phyloP scores from a whole-genome alignment of 176 grass and related monocot species.

The Juncus inflexus region DNA sequence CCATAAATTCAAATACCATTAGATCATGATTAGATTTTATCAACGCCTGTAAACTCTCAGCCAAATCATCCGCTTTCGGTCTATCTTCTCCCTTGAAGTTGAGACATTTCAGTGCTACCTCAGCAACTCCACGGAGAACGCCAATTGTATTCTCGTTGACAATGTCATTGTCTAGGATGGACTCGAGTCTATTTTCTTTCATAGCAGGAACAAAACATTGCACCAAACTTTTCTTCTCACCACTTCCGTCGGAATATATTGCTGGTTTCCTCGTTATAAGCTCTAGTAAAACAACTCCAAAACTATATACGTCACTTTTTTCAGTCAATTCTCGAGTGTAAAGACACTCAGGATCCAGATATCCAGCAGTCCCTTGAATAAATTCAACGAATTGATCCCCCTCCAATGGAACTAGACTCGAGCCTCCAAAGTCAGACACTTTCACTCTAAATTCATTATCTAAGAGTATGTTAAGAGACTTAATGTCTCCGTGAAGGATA shows the following conservation, averaged over 20 bases:
- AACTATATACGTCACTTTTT: slow-evolving; percentile 32
- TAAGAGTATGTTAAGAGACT: slow-evolving; percentile 35
- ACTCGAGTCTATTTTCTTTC: not conserved
- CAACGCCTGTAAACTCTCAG: not conserved
- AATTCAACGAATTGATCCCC: not conserved
- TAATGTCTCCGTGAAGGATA: slow-evolving; percentile 32
- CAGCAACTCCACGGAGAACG: not conserved
- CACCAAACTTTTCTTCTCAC: slow-evolving; percentile 18
- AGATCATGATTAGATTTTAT: too few relatives aligned
- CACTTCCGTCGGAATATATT: not conserved
- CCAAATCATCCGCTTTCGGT: slow-evolving; percentile 1
- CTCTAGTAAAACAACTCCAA: slow-evolving; percentile 30
- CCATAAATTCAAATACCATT: too few relatives aligned
- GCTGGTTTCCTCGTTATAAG: slow-evolving; percentile 27
- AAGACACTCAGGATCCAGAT: slow-evolving; percentile 21
- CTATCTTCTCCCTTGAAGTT: not conserved
- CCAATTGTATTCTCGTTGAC: not conserved
- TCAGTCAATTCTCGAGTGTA: slow-evolving; percentile 15
- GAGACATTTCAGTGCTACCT: not conserved
- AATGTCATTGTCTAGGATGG: not conserved
- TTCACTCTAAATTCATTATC: slow-evolving; percentile 1
- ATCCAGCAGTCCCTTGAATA: slow-evolving; percentile 11
- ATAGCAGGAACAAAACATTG: not conserved
- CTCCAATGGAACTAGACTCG: slow-evolving; percentile 12
- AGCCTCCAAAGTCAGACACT: slow-evolving; percentile 30